Conservation (phyloP, 192 early-diverging fungal genomes). For the Coemansia sp. region DNA sequence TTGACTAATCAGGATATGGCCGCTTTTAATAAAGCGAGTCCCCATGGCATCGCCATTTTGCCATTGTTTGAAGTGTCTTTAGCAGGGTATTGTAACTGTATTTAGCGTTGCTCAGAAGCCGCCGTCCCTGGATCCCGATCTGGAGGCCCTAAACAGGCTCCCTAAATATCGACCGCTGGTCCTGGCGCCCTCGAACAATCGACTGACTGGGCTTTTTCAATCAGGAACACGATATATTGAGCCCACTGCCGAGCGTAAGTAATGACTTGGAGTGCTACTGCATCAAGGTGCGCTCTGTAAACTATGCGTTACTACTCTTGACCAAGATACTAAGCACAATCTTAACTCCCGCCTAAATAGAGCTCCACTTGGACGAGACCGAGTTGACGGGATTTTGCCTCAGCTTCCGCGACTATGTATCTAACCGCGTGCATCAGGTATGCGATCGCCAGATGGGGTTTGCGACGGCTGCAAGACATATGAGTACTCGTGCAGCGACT, state of each 20-base stretch:
- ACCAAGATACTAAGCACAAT: neutral
- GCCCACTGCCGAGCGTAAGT: slow-evolving; percentile 54
- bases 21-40: neutral
- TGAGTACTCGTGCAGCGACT: slow-evolving; percentile 27
- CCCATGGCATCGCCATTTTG: neutral
- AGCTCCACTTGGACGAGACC: slow-evolving; percentile 48
- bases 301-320: neutral
- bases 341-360: slow-evolving; percentile 7
- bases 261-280: neutral
- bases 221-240: slow-evolving; percentile 47
- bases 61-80: slow-evolving; percentile 12
- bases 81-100: slow-evolving; percentile 51
- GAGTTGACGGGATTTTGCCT: slow-evolving; percentile 49
- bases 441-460: slow-evolving; percentile 42
- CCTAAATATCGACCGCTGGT: slow-evolving; percentile 46
- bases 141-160: slow-evolving; percentile 46
- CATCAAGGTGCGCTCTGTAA: too few relatives aligned
- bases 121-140: slow-evolving; percentile 48
- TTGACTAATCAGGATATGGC: slow-evolving; percentile 6
- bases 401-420: slow-evolving; percentile 47
- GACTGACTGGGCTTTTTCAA: slow-evolving; percentile 47
- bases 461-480: slow-evolving; percentile 30
- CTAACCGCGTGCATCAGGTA: slow-evolving; percentile 31
- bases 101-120: slow-evolving; percentile 41
- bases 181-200: slow-evolving; percentile 43